A percentile compares a stretch with the other conserved stretches of the same genome.
Conservation (phyloP, 129 eudicot species). For the Centella asiatica region DNA sequence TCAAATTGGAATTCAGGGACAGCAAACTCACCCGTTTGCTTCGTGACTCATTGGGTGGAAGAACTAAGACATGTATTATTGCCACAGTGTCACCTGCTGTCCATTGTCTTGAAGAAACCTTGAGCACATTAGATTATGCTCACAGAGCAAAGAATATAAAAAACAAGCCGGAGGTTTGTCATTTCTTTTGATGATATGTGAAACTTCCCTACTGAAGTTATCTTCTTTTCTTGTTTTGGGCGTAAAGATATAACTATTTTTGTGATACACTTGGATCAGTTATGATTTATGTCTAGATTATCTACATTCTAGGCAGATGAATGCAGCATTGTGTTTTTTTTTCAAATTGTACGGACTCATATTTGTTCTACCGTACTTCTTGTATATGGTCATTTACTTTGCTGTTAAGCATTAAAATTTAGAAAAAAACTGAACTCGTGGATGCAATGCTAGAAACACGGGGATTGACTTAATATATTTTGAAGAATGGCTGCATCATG, state of each 20-base stretch:
- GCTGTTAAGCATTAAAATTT: too few relatives aligned
- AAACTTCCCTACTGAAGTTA: not conserved
- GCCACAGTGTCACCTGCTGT: slow-evolving; percentile 99
- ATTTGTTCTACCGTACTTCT: too few relatives aligned
- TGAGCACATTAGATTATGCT: slow-evolving; percentile 95
- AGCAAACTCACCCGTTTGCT: slow-evolving; percentile 92
- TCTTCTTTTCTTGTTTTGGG: not conserved
- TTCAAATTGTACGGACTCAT: not conserved
- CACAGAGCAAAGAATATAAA: slow-evolving; percentile 87
- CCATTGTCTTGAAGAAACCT: slow-evolving; percentile 93
- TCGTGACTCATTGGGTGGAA: slow-evolving; percentile 96
- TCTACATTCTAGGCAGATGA: not conserved
- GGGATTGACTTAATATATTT: too few relatives aligned
- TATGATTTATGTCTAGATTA: too few relatives aligned
- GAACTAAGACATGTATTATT: slow-evolving; percentile 95
- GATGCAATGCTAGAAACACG: too few relatives aligned
- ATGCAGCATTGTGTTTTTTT: not conserved
- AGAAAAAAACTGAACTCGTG: too few relatives aligned
- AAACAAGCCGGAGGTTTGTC: slow-evolving; percentile 87
- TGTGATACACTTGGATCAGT: not conserved
- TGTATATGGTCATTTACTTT: too few relatives aligned
- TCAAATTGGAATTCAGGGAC: slow-evolving; percentile 44
- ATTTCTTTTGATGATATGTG: not conserved
- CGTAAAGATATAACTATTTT: too few relatives aligned
- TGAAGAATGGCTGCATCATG: too few relatives aligned